A percentile compares a stretch with the other conserved stretches of the same genome.
Evolutionary conservation across 2,329 filamentous ascomycete genomes (phyloP).

Genomic region (Hirsutella minnesotensis): DNA sequence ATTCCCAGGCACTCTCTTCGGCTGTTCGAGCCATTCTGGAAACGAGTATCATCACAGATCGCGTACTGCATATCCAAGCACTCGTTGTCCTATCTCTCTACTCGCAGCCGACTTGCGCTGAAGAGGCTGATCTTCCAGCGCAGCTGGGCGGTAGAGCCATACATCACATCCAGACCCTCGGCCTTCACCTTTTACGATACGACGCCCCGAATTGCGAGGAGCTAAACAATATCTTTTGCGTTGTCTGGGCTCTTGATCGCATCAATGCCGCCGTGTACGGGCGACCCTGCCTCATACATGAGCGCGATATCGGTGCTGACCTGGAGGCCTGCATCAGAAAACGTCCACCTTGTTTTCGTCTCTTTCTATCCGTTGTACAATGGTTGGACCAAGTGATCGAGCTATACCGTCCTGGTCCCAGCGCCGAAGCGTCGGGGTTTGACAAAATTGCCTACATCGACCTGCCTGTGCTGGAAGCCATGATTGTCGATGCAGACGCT

Average conservation of each 20-base stretch:
- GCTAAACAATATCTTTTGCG: slow-evolving; percentile 41
- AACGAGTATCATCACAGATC: slow-evolving; percentile 39
- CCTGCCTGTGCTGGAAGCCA: slow-evolving; percentile 43
- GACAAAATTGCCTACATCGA: slow-evolving; percentile 37
- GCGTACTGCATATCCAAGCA: slow-evolving; percentile 42
- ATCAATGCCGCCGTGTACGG: slow-evolving; percentile 49
- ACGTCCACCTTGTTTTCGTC: slow-evolving; percentile 41
- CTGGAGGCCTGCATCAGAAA: slow-evolving; percentile 36
- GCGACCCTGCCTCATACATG: slow-evolving; percentile 46
- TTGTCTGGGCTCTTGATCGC: slow-evolving; percentile 48
- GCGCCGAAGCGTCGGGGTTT: slow-evolving; percentile 24
- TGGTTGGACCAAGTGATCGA: slow-evolving; percentile 48
- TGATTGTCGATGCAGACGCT: slow-evolving; percentile 43
- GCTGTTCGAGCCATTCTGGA: slow-evolving; percentile 38
- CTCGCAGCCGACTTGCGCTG: slow-evolving; percentile 39
- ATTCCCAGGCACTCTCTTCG: slow-evolving; percentile 34
- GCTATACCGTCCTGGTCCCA: slow-evolving; percentile 44
- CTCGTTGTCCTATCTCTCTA: slow-evolving; percentile 45
- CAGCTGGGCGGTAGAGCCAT: slow-evolving; percentile 41
- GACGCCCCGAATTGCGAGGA: slow-evolving; percentile 27
- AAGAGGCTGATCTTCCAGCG: slow-evolving; percentile 42
- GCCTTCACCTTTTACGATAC: slow-evolving; percentile 38
- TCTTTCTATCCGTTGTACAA: slow-evolving; percentile 41
- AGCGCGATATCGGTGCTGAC: slow-evolving; percentile 44
- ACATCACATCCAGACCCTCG: slow-evolving; percentile 43